These are phyloP conservation scores for Wickerhamomyces sp. DNA, from an alignment of 1,139 yeast genomes.

Conservation along the genomic window DNA sequence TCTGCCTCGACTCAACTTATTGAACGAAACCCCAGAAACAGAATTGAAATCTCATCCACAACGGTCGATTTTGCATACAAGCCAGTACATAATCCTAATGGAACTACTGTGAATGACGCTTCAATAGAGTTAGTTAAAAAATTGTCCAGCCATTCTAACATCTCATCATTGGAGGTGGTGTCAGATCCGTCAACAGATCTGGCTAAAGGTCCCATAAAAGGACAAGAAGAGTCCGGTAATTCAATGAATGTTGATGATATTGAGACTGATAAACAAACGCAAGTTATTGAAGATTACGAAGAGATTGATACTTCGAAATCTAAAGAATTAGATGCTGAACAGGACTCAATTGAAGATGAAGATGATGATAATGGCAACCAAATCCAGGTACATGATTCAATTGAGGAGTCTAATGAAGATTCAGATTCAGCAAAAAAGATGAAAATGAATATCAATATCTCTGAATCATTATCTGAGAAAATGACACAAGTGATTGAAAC, in stretches of 20 bases:
- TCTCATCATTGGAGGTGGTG: too few species aligned
- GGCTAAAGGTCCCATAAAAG: too few species aligned
- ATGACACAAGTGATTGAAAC: neutral
- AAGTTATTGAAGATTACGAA: slow-evolving; percentile 2
- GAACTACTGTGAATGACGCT: too few species aligned
- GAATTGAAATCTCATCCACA: too few species aligned
- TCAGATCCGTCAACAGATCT: too few species aligned
- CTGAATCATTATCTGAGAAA: too few species aligned
- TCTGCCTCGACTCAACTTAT: neutral
- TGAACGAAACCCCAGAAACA: neutral
- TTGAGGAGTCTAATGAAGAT: neutral
- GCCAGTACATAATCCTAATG: too few species aligned
- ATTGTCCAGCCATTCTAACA: too few species aligned
- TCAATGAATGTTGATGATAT: neutral
- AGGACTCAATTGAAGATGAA: neutral
- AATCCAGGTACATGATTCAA: neutral
- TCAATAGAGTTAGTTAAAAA: too few species aligned
- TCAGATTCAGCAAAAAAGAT: neutral
- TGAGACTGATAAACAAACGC: slow-evolving; percentile 4
- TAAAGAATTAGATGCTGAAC: neutral
- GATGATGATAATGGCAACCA: neutral
- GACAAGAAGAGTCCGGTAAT: too few species aligned
- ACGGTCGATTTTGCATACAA: too few species aligned
- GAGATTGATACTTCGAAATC: neutral
- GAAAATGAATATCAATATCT: too few species aligned